Percentiles rank a stretch among this genome's conserved stretches.
Evolutionary conservation across 805 yeast species (phyloP).

Genomic region (Wickerhamiella cacticola): DNA sequence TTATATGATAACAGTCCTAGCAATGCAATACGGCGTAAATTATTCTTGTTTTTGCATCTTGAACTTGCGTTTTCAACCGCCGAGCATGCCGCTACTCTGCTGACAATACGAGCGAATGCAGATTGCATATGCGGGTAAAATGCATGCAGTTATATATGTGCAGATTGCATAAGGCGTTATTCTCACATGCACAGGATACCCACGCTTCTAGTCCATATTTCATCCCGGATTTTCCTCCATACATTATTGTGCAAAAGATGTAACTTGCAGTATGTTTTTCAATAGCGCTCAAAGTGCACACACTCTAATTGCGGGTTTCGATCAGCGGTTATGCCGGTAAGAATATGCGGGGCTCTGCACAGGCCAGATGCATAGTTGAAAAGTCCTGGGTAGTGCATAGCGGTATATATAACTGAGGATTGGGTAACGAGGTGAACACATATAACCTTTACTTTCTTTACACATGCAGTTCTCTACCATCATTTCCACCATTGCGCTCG

Average conservation of each 20-base stretch:
- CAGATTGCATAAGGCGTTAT: background rate
- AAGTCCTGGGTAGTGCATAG: constrained; percentile 1
- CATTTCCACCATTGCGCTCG: background rate
- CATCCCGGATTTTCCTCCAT: too few species aligned
- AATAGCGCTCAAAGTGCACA: too few species aligned
- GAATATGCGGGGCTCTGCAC: background rate
- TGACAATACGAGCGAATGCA: background rate
- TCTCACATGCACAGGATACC: constrained; percentile 1
- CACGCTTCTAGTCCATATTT: too few species aligned
- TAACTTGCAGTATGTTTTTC: too few species aligned
- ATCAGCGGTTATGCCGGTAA: background rate
- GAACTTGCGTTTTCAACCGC: background rate
- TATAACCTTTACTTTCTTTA: background rate
- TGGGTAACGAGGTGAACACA: background rate
- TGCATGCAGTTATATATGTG: background rate
- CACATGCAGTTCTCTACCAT: constrained; percentile 10
- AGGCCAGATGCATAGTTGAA: background rate
- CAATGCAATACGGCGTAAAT: background rate
- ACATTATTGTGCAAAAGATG: too few species aligned
- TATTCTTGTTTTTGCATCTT: too few species aligned
- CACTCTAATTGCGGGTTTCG: background rate
- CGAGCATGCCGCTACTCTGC: background rate
- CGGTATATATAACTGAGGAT: background rate
- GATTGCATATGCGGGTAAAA: constrained; percentile 3
- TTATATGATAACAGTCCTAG: too few species aligned